phyloP scores from a whole-genome alignment of 2,329 filamentous ascomycete species.

The Monosporascus sp. region DNA sequence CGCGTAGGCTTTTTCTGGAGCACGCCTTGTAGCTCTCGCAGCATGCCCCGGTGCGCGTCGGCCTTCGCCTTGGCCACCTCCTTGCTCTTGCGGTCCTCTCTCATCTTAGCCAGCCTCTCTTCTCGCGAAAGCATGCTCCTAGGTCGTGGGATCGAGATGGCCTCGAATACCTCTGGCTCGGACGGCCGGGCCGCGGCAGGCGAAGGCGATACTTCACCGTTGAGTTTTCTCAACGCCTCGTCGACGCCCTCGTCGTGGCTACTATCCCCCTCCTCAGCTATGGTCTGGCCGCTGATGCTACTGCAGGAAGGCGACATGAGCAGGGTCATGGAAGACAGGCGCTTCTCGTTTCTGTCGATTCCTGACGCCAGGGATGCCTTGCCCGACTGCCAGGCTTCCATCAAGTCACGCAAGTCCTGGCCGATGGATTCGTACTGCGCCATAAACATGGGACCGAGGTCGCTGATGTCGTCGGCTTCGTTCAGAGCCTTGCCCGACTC shows the following conservation, averaged over 20 bases:
- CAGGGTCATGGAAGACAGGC: constrained; percentile 57
- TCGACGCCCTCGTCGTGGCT: constrained; percentile 50
- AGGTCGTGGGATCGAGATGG: constrained; percentile 70
- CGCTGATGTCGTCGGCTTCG: constrained; percentile 64
- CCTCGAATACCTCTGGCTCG: constrained; percentile 82
- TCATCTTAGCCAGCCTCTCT: constrained; percentile 81
- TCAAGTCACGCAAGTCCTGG: constrained; percentile 71
- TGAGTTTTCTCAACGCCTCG: constrained; percentile 71
- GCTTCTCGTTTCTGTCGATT: constrained; percentile 74
- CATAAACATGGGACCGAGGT: constrained; percentile 75
- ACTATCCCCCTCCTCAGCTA: constrained; percentile 52
- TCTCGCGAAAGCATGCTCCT: constrained; percentile 72
- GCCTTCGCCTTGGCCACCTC: constrained; percentile 66
- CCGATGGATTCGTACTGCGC: constrained; percentile 94
- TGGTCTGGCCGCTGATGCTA: constrained; percentile 64
- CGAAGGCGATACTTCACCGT: constrained; percentile 57
- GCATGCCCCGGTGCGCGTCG: constrained; percentile 82
- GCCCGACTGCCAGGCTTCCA: constrained; percentile 83
- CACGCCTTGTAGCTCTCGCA: constrained; percentile 86
- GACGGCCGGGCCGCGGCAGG: constrained; percentile 52
- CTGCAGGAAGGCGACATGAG: constrained; percentile 50
- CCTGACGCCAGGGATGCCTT: constrained; percentile 76
- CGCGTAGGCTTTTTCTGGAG: constrained; percentile 53
- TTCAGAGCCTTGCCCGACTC: constrained; percentile 79
- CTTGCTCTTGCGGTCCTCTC: constrained; percentile 75